Evolutionary conservation across 148 eudicot species (phyloP), one percentile per base, ranked within the genome.

Genomic region (Amaranthus cruentus): DNA sequence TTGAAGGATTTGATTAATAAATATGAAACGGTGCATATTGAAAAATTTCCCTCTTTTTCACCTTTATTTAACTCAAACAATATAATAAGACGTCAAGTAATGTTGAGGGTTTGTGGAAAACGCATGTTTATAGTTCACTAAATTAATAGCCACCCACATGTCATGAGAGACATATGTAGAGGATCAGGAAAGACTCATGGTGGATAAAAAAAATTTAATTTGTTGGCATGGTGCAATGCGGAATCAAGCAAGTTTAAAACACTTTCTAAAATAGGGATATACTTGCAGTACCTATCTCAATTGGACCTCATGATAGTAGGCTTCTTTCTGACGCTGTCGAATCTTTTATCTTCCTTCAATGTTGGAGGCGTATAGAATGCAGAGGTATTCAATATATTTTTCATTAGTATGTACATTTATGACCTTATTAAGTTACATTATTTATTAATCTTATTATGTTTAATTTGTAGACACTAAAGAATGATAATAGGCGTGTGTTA

Each of bases 231-330:
- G 62, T 56, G 73, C 52, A 70, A 47, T 70, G 4, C 5, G 7
- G 14, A 47, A 5, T 38, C 60, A 9, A 11, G 18, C 9, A 69
- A 54, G 46, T 53, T 14, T 55, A 62, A 38, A 1, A 70, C 43
- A n/a, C 73, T 70, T 15, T 56, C 63, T 7, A 70, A 12, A 13
- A 47, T 70, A 46, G 62, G 11, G 73, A 70, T 56, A 12, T 70
- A 7, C 62, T 70, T 14, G 38, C 53, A 6, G 42, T 70, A 15
- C 42, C 62, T n/a, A 56, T 70, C 47, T 43, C 73, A n/a, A n/a
- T n/a, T n/a, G n/a, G n/a, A n/a, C n/a, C n/a, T n/a, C n/a, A n/a
- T n/a, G n/a, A n/a, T n/a, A n/a, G n/a, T n/a, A n/a, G n/a, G n/a
- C n/a, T n/a, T n/a, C n/a, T n/a, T n/a, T n/a, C n/a, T n/a, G n/a